Base-by-base conservation (phyloP, 2,329 filamentous ascomycete species). In the Iodosphaeria phyllophila region DNA sequence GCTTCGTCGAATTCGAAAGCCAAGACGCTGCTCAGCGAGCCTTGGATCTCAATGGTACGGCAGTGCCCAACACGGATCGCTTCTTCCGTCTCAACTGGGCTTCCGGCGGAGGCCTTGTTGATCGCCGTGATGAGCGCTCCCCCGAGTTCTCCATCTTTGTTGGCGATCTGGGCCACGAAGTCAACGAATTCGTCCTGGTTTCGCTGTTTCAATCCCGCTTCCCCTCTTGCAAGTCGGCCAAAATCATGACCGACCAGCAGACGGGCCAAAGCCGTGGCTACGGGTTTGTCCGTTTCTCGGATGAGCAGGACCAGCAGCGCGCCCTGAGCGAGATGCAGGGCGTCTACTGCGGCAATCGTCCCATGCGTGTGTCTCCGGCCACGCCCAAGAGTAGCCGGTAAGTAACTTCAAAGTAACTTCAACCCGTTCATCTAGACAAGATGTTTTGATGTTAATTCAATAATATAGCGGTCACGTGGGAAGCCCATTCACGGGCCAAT, bases 1-100 rank as follows among this genome's bases (percentile, higher is more conserved):
- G 86, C 58, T 98, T 98, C 51, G 83, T 95, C 41, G 89, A 95
- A 48, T 98, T 98, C 43, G 46, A 68, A 28, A 74, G 63, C 38
- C 64, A 83, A 7, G 80, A 84, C 19, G 79, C 84, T 31, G 89
- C 89, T 20, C 75, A 71, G 42, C 93, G 92, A 61, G 89, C 89
- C 18, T 66, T 98, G n/a, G 61, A 63, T 23, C 63, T 95, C 24
- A 95, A 92, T 48, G 86, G 89, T 24, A 75, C 71, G 28, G 60
- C 79, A 23, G 92, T 98, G 38, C 84, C 86, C 22, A 93, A 93
- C 64, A 92, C 83, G 32, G 76, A 76, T 41, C 82, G 89, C 21
- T 75, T 82, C 24, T 98, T 98, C 68, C 95, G 95, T 65, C 72
- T 98, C 32, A 98, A 98, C 68, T 98, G 89, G 89, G 89, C 89